Base-by-base conservation (phyloP, 352 stramenopile genomes). In the Globisporangium ultimum region DNA sequence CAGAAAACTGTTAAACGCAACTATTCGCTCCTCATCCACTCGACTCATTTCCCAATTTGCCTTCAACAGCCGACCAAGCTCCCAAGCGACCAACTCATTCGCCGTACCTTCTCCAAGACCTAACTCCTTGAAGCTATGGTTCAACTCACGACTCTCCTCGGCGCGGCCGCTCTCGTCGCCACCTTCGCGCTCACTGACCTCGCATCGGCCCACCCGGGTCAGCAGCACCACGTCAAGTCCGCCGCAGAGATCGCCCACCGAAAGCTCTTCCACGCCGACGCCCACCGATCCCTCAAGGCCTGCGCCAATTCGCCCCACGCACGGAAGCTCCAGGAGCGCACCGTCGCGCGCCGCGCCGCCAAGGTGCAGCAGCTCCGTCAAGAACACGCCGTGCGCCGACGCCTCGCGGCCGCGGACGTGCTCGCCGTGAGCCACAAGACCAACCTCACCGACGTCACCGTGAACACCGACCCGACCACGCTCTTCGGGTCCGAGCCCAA, bases 231-330 rank as follows among this genome's bases (percentile, higher is more conserved):
- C 24, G 24, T 32, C 24, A 32, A 32, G 24, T 32, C 24, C 5
- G 24, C 24, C 24, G 24, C 5, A 2, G 24, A 32, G 5, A 2
- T 6, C 2, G 24, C 53, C 15, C 46, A 61, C 9, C 48, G 53
- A n/a, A 15, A 58, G 48, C 60, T 66, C n/a, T 55, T 62, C 42
- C 24, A 32, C 9, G 41, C 28, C 13, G 21, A 62, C 42, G 48
- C 46, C 0, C 41, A 56, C 7, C 60, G 53, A 17, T 47, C 53
- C 7, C 53, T 66, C 14, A 18, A 41, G 11, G 53, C 53, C 2
- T 66, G 60, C 10, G 22, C 40, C 17, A 14, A 20, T 10, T 51
- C 53, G 1, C 43, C 36, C 15, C 46, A 56, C 48, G 42, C n/a
- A 6, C 28, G 53, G 15, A 21, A 47, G 10, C 60, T 66, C 28